phyloP scores from a whole-genome alignment of 2,329 filamentous ascomycete species.

The Epichloe coenophiala region DNA sequence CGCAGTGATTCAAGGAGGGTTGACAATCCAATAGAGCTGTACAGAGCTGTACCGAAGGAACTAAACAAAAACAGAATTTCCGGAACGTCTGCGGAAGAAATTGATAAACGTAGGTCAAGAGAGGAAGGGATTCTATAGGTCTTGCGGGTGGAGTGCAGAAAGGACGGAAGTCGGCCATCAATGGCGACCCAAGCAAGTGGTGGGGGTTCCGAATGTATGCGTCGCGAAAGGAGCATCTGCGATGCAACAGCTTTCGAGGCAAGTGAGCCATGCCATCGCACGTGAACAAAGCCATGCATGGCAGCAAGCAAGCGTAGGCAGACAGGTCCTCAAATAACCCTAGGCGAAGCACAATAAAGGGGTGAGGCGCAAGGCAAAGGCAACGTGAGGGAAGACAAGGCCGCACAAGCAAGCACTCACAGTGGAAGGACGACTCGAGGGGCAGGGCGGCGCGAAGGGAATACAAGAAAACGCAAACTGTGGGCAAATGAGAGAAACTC shows the following conservation, averaged over 20 bases:
- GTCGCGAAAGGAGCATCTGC: slow-evolving; percentile 2
- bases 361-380: background rate
- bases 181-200: background rate
- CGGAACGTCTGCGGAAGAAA: background rate
- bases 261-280: slow-evolving; percentile 2
- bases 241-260: slow-evolving; percentile 3
- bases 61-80: background rate
- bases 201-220: background rate
- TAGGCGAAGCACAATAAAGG: background rate
- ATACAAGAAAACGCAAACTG: slow-evolving; percentile 2
- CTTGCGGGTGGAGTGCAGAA: slow-evolving; percentile 1
- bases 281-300: slow-evolving; percentile 1
- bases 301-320: slow-evolving; percentile 2
- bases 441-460: slow-evolving; percentile 1
- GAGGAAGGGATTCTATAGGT: background rate
- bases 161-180: background rate
- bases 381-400: slow-evolving; percentile 3
- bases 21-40: background rate
- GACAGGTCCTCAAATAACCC: slow-evolving; percentile 1
- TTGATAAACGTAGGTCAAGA: background rate
- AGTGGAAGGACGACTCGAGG: slow-evolving; percentile 4
- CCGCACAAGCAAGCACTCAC: slow-evolving; percentile 5
- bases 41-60: background rate
- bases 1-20: background rate
- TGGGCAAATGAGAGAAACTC: background rate